These are phyloP conservation scores for Fusarium equiseti DNA, from an alignment of 2,329 filamentous ascomycete genomes.

Conservation along the genomic window DNA sequence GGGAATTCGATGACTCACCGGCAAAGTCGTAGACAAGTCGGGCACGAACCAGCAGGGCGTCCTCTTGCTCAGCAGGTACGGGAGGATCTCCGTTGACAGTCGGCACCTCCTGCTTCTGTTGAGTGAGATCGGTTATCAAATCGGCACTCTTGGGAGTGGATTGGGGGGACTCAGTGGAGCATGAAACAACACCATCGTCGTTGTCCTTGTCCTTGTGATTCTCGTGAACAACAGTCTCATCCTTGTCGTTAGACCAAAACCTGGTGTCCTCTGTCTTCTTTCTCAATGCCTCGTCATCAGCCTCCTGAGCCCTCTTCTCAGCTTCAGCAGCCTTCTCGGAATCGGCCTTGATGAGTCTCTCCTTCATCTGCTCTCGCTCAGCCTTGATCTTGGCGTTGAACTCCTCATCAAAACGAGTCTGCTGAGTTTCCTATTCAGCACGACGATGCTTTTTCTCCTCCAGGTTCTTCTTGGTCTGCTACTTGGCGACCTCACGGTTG, in stretches of 20 bases:
- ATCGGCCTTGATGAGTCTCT: conserved; percentile 35
- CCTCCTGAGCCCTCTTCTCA: conserved; percentile 28
- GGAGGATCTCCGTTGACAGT: conserved; percentile 44
- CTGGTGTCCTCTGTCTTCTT: conserved; percentile 31
- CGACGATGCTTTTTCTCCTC: conserved; percentile 52
- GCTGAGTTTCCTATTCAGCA: conserved; percentile 45
- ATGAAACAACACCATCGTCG: conserved; percentile 44
- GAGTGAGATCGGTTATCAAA: conserved; percentile 40
- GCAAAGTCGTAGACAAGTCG: conserved; percentile 58
- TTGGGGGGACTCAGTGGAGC: conserved; percentile 50
- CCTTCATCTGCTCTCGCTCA: conserved; percentile 31
- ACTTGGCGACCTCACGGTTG: conserved; percentile 56
- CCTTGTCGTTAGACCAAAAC: conserved; percentile 8
- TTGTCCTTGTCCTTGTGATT: conserved; percentile 27
- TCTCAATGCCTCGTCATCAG: conserved; percentile 42
- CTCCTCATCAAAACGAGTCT: conserved; percentile 46
- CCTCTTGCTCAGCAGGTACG: conserved; percentile 33
- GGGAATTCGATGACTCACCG: conserved; percentile 69
- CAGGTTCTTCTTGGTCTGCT: conserved; percentile 55
- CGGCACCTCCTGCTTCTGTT: conserved; percentile 54
- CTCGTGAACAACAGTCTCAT: conserved; percentile 25
- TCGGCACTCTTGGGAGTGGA: conserved; percentile 51
- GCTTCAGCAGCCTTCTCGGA: conserved; percentile 38
- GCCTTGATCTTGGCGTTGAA: conserved; percentile 47
- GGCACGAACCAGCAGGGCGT: conserved; percentile 37